A percentile compares a stretch with the other conserved stretches of the same genome.
Evolutionary conservation across 1,284 basidiomycete genomes (phyloP).

Genomic region (Naganishia cerealis): DNA sequence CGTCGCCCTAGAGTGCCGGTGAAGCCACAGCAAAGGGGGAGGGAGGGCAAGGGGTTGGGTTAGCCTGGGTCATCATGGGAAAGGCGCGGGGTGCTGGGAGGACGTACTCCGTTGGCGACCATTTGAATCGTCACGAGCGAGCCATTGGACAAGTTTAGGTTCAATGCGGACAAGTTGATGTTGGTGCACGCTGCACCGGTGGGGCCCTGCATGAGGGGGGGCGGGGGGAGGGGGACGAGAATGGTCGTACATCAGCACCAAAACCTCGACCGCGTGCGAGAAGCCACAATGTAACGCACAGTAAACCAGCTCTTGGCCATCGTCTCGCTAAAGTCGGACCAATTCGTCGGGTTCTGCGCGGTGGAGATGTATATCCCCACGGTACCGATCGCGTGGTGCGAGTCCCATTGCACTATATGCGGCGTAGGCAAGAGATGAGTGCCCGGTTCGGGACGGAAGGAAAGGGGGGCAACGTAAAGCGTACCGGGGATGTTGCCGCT

Average conservation of each 20-base stretch:
- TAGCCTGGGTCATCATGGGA: not conserved
- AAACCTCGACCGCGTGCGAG: not conserved
- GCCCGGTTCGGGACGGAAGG: not conserved
- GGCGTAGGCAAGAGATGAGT: not conserved
- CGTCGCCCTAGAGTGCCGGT: conserved; percentile 60
- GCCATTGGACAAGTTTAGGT: conserved; percentile 59
- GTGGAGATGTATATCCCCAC: conserved; percentile 64
- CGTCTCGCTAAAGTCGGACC: conserved; percentile 61
- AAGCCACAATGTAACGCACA: conserved; percentile 39
- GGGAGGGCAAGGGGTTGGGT: not conserved
- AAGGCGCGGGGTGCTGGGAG: not conserved
- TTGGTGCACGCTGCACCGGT: conserved; percentile 65
- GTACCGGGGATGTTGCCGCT: conserved; percentile 60
- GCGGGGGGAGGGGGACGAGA: too few relatives aligned
- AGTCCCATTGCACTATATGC: conserved; percentile 44
- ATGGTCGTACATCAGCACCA: too few relatives aligned
- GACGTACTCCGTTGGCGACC: conserved; percentile 45
- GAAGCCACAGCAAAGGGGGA: not conserved
- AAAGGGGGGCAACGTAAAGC: too few relatives aligned
- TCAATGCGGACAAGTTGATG: conserved; percentile 58
- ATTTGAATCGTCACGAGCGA: conserved; percentile 46
- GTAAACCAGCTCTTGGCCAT: conserved; percentile 60
- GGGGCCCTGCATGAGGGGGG: conserved; percentile 45
- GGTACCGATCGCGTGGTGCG: conserved; percentile 46
- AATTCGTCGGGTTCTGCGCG: conserved; percentile 60